These are phyloP conservation scores for Aspergillus sp. DNA, from an alignment of 2,329 filamentous ascomycete species.

Conservation along the genomic window DNA sequence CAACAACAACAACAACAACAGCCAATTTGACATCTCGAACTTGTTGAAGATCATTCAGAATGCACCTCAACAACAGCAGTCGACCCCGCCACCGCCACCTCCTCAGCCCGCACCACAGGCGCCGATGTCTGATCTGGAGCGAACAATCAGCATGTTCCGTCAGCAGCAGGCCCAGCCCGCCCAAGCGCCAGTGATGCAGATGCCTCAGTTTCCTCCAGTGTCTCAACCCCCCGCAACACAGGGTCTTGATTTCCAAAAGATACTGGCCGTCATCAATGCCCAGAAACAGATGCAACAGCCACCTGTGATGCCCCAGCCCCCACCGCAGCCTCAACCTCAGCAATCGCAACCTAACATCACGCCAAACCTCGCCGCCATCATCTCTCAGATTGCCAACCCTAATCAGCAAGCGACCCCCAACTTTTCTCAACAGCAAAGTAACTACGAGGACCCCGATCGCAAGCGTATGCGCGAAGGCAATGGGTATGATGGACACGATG, in stretches of 20 bases:
- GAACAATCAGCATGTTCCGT: slow-evolving; percentile 42
- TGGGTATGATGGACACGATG: slow-evolving; percentile 33
- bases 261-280: slow-evolving; percentile 40
- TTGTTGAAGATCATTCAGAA: slow-evolving; percentile 43
- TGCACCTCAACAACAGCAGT: slow-evolving; percentile 30
- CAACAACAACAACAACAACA: not conserved
- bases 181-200: slow-evolving; percentile 26
- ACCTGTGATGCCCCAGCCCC: slow-evolving; percentile 23
- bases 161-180: slow-evolving; percentile 22
- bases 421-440: slow-evolving; percentile 14
- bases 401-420: slow-evolving; percentile 20
- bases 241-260: slow-evolving; percentile 37
- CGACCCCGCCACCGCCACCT: slow-evolving; percentile 29
- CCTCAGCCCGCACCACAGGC: slow-evolving; percentile 20
- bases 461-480: slow-evolving; percentile 38
- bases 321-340: slow-evolving; percentile 22
- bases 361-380: slow-evolving; percentile 36
- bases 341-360: slow-evolving; percentile 29
- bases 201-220: slow-evolving; percentile 27
- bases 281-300: slow-evolving; percentile 36
- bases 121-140: slow-evolving; percentile 30
- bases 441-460: slow-evolving; percentile 43
- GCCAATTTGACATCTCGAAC: slow-evolving; percentile 39
- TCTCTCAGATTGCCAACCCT: slow-evolving; percentile 31
- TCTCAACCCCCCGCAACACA: slow-evolving; percentile 25